Evolutionary conservation across 1,284 basidiomycete genomes (phyloP).

Genomic region (Hemileia vastatrix): DNA sequence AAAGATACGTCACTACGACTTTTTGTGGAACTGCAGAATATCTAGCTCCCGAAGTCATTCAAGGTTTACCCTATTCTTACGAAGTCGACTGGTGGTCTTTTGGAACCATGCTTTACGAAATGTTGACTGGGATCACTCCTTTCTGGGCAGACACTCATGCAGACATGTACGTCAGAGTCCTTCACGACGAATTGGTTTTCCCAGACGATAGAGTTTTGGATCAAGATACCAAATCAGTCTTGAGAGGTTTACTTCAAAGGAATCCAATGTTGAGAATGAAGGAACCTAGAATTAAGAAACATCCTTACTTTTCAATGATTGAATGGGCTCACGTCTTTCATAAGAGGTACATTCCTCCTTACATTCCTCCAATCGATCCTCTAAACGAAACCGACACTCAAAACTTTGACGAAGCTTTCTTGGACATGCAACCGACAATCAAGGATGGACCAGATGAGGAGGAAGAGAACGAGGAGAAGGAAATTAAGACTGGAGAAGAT

Average conservation of each 20-base stretch:
- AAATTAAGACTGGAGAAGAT: not conserved
- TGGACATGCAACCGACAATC: conserved; percentile 72
- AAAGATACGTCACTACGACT: conserved; percentile 66
- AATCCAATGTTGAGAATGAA: conserved; percentile 80
- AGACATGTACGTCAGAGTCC: conserved; percentile 83
- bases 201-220: conserved; percentile 81
- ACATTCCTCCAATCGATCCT: conserved; percentile 90
- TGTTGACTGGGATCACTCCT: conserved; percentile 81
- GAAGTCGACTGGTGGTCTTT: conserved; percentile 97
- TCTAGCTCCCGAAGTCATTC: conserved; percentile 56
- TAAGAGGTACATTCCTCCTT: conserved; percentile 93
- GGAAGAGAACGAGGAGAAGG: not conserved
- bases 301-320: conserved; percentile 95
- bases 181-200: conserved; percentile 77
- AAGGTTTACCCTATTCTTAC: conserved; percentile 79
- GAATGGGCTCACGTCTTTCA: conserved; percentile 88
- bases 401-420: conserved; percentile 94
- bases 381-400: conserved; percentile 86
- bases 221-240: conserved; percentile 83
- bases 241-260: conserved; percentile 84
- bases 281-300: conserved; percentile 81
- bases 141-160: conserved; percentile 88
- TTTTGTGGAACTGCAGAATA: conserved; percentile 56
- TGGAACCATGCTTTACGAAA: conserved; percentile 90
- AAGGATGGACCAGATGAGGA: conserved; percentile 20